A percentile compares a stretch with the other conserved stretches of the same genome.
phyloP scores from a whole-genome alignment of 2,329 filamentous ascomycete species.

The Fusarium annulatum region DNA sequence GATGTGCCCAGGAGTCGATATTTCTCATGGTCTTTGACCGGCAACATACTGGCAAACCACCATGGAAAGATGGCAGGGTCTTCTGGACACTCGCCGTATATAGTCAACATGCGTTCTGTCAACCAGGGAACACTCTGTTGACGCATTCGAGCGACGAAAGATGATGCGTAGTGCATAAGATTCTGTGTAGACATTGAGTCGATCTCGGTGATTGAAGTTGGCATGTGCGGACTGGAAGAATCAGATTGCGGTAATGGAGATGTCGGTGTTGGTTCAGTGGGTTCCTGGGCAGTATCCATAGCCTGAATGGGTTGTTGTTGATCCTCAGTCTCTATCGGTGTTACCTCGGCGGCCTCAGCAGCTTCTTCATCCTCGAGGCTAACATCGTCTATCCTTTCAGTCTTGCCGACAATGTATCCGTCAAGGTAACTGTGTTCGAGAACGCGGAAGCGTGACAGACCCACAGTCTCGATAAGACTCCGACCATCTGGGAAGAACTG shows the following conservation, averaged over 20 bases:
- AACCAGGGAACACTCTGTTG: constrained; percentile 79
- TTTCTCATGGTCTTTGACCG: constrained; percentile 81
- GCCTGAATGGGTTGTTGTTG: background rate
- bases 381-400: constrained; percentile 85
- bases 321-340: constrained; percentile 1
- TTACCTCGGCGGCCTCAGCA: constrained; percentile 73
- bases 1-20: constrained; percentile 78
- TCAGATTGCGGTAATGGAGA: background rate
- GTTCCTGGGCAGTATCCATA: constrained; percentile 6
- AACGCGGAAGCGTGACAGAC: constrained; percentile 81
- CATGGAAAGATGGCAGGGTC: constrained; percentile 85
- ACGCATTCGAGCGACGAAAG: constrained; percentile 77
- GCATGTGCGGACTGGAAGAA: constrained; percentile 9
- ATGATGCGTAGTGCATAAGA: constrained; percentile 71
- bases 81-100: constrained; percentile 81
- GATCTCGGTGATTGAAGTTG: constrained; percentile 25
- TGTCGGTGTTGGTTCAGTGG: background rate
- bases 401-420: constrained; percentile 80
- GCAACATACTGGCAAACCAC: constrained; percentile 88
- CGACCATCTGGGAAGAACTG: constrained; percentile 82
- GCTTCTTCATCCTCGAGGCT: constrained; percentile 82
- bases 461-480: constrained; percentile 82
- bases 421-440: constrained; percentile 73
- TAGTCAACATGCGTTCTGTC: constrained; percentile 74
- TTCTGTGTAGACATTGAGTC: constrained; percentile 73